Percentiles rank a stretch among this genome's conserved stretches.
These are phyloP conservation scores for Grifola frondosa DNA, from an alignment of 1,284 basidiomycete species.

Conservation along the genomic window DNA sequence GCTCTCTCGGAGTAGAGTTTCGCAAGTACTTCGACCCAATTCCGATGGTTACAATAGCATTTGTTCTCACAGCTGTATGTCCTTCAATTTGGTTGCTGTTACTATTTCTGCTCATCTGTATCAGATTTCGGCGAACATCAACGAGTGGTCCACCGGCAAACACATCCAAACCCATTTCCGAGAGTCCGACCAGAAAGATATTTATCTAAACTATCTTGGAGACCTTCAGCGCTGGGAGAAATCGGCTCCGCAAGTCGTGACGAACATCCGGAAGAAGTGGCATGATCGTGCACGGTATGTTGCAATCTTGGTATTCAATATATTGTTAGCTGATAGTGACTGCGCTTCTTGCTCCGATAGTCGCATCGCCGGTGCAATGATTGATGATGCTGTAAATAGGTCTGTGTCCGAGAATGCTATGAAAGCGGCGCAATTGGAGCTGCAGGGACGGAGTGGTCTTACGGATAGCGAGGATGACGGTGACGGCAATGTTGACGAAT, in stretches of 20 bases:
- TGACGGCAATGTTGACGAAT: too few relatives aligned
- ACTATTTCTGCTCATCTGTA: background rate
- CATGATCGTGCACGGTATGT: slow-evolving; percentile 3
- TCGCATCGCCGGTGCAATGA: background rate
- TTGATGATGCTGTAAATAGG: background rate
- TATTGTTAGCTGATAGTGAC: too few relatives aligned
- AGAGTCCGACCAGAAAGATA: background rate
- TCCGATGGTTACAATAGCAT: background rate
- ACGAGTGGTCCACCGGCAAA: background rate
- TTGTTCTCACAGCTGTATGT: slow-evolving; percentile 5
- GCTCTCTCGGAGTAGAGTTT: background rate
- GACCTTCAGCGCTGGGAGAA: background rate
- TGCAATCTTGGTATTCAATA: background rate
- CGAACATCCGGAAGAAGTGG: slow-evolving; percentile 4
- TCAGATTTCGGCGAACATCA: slow-evolving; percentile 4
- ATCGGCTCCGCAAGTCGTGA: background rate
- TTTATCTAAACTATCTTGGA: background rate
- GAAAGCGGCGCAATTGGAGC: background rate
- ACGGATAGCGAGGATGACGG: slow-evolving; percentile 3
- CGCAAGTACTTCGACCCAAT: slow-evolving; percentile 2
- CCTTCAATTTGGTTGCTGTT: background rate
- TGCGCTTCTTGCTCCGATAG: too few relatives aligned
- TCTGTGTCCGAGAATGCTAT: background rate
- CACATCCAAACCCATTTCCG: background rate
- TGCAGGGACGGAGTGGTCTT: background rate